phyloP scores from a whole-genome alignment of 345 rosid genomes.

The Kandelia obovata region DNA sequence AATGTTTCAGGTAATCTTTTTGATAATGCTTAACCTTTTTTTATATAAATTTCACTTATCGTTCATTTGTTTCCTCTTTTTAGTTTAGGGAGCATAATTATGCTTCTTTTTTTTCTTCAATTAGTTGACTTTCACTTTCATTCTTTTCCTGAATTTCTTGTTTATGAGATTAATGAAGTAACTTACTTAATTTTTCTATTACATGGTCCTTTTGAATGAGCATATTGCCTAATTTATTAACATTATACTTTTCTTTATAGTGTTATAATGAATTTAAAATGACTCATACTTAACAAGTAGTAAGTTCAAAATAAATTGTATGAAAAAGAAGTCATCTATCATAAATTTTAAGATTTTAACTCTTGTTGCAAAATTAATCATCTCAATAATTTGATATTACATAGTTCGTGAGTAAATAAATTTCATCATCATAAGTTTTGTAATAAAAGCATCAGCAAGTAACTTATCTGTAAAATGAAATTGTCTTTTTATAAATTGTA shows the following conservation, averaged over 20 bases:
- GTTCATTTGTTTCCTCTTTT: background rate
- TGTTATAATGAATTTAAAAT: background rate
- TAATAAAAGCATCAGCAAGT: background rate
- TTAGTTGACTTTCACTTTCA: background rate
- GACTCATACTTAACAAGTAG: background rate
- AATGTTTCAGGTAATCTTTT: background rate
- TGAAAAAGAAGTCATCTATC: background rate
- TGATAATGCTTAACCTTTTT: background rate
- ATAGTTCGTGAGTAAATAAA: background rate
- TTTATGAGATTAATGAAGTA: too few species aligned
- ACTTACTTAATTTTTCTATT: too few species aligned
- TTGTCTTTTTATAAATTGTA: background rate
- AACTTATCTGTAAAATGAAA: background rate
- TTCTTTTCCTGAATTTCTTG: background rate
- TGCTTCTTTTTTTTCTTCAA: background rate
- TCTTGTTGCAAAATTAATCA: background rate
- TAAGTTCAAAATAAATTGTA: background rate
- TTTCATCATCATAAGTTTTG: background rate
- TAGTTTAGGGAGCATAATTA: background rate
- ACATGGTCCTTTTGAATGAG: background rate
- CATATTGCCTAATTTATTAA: background rate
- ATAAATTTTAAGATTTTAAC: background rate
- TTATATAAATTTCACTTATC: background rate
- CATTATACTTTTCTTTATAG: background rate
- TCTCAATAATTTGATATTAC: background rate